Evolutionary conservation across 1,284 basidiomycete species (phyloP).

Genomic region (Quambalaria eucalypti): DNA sequence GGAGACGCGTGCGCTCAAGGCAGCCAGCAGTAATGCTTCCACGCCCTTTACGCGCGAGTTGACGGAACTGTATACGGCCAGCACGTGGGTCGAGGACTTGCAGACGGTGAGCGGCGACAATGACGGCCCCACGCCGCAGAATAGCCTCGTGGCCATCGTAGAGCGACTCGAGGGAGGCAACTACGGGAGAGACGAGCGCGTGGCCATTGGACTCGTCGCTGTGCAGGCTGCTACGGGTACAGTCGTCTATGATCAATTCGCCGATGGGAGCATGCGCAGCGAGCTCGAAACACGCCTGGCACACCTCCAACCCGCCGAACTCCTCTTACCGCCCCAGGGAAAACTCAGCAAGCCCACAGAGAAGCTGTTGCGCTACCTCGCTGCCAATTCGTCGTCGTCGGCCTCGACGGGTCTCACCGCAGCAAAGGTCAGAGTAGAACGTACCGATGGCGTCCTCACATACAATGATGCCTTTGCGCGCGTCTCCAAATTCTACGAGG

Average conservation of each 20-base stretch:
- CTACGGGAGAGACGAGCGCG: conserved; percentile 54
- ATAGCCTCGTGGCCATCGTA: conserved; percentile 50
- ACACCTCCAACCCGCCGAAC: conserved; percentile 62
- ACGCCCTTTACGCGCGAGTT: conserved; percentile 69
- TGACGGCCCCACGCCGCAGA: conserved; percentile 5
- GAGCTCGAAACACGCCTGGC: conserved; percentile 43
- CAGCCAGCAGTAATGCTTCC: conserved; percentile 51
- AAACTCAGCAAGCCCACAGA: conserved; percentile 65
- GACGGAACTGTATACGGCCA: conserved; percentile 73
- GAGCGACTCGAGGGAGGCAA: conserved; percentile 57
- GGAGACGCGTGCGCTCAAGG: conserved; percentile 92
- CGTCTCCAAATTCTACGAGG: conserved; percentile 65
- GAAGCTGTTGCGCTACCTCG: conserved; percentile 63
- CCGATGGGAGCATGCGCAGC: conserved; percentile 24
- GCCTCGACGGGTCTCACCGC: conserved; percentile 31
- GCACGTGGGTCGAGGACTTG: conserved; percentile 69
- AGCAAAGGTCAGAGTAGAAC: conserved; percentile 55
- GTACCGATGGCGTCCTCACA: conserved; percentile 55
- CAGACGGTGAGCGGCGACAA: conserved; percentile 64
- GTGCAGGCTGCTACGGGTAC: conserved; percentile 76
- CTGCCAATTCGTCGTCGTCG: conserved; percentile 47
- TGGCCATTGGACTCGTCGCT: conserved; percentile 65
- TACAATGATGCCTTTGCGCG: conserved; percentile 66
- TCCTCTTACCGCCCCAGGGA: conserved; percentile 54
- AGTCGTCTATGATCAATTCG: conserved; percentile 75